These are phyloP conservation scores for Penicillium sp. DNA, from an alignment of 2,329 filamentous ascomycete genomes.

Conservation along the genomic window DNA sequence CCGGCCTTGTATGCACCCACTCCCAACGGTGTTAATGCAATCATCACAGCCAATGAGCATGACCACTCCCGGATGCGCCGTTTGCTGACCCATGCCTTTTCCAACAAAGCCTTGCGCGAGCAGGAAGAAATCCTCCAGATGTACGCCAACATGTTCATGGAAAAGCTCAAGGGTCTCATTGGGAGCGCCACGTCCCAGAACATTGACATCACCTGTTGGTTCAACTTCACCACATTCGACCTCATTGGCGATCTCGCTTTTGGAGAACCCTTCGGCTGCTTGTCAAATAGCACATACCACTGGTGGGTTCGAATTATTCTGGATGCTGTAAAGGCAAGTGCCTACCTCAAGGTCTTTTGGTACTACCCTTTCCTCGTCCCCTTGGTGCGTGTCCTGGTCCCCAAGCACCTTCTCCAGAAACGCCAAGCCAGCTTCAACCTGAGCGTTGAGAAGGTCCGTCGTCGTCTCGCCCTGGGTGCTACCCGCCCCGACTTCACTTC, in stretches of 20 bases:
- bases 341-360: conserved; percentile 20
- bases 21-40: conserved; percentile 22
- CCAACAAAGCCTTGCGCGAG: conserved; percentile 31
- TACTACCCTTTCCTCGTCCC: conserved; percentile 21
- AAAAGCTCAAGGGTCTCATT: conserved; percentile 13
- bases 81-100: conserved; percentile 36
- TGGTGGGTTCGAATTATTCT: conserved; percentile 31
- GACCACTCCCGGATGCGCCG: conserved; percentile 34
- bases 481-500: conserved; percentile 26
- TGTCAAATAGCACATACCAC: conserved; percentile 27
- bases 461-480: conserved; percentile 13
- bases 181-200: neutral
- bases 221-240: conserved; percentile 34
- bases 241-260: conserved; percentile 36
- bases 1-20: conserved; percentile 19
- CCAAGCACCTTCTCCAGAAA: conserved; percentile 18
- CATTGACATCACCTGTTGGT: conserved; percentile 23
- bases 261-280: conserved; percentile 33
- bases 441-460: conserved; percentile 21
- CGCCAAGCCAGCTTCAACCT: conserved; percentile 14
- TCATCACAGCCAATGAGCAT: conserved; percentile 25
- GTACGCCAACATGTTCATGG: conserved; percentile 31
- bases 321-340: conserved; percentile 23
- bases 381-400: conserved; percentile 12
- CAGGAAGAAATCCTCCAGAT: conserved; percentile 34